phyloP scores from a whole-genome alignment of 352 stramenopile species.

The Globisporangium viniferum region DNA sequence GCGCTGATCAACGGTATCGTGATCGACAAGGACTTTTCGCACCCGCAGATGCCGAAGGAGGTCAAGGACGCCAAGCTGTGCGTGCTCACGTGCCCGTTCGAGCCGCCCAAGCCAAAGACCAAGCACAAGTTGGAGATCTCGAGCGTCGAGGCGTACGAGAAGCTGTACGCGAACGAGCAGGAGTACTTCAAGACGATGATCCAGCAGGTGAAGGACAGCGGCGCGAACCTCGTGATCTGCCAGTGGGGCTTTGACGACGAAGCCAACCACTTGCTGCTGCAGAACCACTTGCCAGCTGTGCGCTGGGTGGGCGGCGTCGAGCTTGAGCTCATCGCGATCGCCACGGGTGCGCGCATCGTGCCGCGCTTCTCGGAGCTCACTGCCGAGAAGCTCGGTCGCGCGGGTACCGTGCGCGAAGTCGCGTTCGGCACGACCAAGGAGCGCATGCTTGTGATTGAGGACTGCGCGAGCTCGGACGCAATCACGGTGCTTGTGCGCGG shows the following conservation, averaged over 20 bases:
- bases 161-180: slow-evolving; percentile 97
- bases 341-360: slow-evolving; percentile 98
- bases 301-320: slow-evolving; percentile 99
- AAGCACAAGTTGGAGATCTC: slow-evolving; percentile 99
- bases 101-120: slow-evolving; percentile 99
- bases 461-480: slow-evolving; percentile 96
- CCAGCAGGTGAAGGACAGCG: slow-evolving; percentile 98
- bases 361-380: slow-evolving; percentile 97
- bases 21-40: slow-evolving; percentile 99
- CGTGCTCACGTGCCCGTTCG: slow-evolving; percentile 99
- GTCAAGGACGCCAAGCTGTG: slow-evolving; percentile 98
- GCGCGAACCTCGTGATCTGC: slow-evolving; percentile 98
- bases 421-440: slow-evolving; percentile 97
- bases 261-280: slow-evolving; percentile 98
- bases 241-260: slow-evolving; percentile 99
- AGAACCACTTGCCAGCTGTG: slow-evolving; percentile 97
- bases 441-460: slow-evolving; percentile 98
- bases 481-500: slow-evolving; percentile 98
- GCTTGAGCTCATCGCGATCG: slow-evolving; percentile 99
- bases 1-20: slow-evolving; percentile 98
- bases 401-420: slow-evolving; percentile 94
- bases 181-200: slow-evolving; percentile 99
- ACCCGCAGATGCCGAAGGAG: slow-evolving; percentile 98
- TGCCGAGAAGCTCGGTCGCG: slow-evolving; percentile 95
- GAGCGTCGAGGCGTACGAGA: slow-evolving; percentile 96